phyloP scores from a whole-genome alignment of 1,139 yeast genomes.

The Arxiozyma bovina region DNA sequence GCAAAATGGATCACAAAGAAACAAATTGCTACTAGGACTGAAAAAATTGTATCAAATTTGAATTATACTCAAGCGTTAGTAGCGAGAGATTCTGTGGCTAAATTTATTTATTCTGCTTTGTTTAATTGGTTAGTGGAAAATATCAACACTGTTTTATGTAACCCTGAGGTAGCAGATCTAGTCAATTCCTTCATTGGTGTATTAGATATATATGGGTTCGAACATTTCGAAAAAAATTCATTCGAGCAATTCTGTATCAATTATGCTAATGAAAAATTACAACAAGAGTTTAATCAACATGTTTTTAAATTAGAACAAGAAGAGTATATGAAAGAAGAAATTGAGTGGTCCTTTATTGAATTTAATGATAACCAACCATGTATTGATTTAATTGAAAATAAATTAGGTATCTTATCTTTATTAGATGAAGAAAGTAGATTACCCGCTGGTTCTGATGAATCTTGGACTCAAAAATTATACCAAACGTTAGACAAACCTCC shows the following conservation, averaged over 20 bases:
- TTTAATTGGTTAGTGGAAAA: slow-evolving; percentile 94
- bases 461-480: slow-evolving; percentile 88
- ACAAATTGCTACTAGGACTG: slow-evolving; percentile 85
- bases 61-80: slow-evolving; percentile 81
- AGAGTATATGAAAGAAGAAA: slow-evolving; percentile 85
- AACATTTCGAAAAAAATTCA: slow-evolving; percentile 88
- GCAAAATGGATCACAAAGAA: slow-evolving; percentile 92
- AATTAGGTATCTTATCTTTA: slow-evolving; percentile 78
- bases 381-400: slow-evolving; percentile 85
- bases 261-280: slow-evolving; percentile 94
- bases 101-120: slow-evolving; percentile 83
- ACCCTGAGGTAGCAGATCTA: slow-evolving; percentile 53
- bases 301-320: slow-evolving; percentile 96
- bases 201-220: slow-evolving; percentile 95
- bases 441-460: slow-evolving; percentile 90
- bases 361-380: slow-evolving; percentile 98
- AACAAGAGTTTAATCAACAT: slow-evolving; percentile 96
- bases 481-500: slow-evolving; percentile 79
- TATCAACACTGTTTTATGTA: slow-evolving; percentile 76
- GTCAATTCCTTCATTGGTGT: slow-evolving; percentile 86
- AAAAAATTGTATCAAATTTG: slow-evolving; percentile 79
- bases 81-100: slow-evolving; percentile 93
- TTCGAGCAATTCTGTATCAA: slow-evolving; percentile 97
- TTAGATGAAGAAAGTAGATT: slow-evolving; percentile 94
- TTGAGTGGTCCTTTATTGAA: slow-evolving; percentile 96